Evolutionary conservation across 176 grass and related monocot genomes (phyloP).

Genomic region (Tillandsia fasciculata): DNA sequence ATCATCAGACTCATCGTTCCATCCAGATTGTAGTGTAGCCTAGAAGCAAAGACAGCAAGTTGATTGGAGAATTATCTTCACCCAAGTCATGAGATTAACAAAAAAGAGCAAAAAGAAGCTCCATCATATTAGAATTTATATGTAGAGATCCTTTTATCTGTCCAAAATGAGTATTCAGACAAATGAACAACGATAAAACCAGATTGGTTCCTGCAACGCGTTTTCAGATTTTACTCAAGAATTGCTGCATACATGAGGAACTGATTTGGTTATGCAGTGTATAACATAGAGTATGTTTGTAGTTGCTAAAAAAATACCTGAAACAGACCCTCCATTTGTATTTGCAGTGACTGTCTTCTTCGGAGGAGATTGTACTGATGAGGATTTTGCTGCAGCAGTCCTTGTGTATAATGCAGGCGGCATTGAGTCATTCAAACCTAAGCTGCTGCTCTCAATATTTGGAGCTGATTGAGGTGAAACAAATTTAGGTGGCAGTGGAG

Average conservation of each 20-base stretch:
- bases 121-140: too few species aligned
- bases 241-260: too few species aligned
- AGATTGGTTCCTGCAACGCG: neutral
- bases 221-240: too few species aligned
- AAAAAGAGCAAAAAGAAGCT: too few species aligned
- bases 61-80: neutral
- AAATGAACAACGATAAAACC: neutral
- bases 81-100: too few species aligned
- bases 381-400: conserved; percentile 20
- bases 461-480: conserved; percentile 17
- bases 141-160: too few species aligned
- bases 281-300: neutral
- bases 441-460: conserved; percentile 19
- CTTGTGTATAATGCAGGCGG: conserved; percentile 1
- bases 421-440: conserved; percentile 25
- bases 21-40: neutral
- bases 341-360: conserved; percentile 27
- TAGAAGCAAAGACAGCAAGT: neutral
- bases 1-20: too few species aligned
- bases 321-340: conserved; percentile 16
- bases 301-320: conserved; percentile 37
- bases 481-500: conserved; percentile 11
- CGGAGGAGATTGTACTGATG: conserved; percentile 12
- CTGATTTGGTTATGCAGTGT: too few species aligned
- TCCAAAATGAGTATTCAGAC: neutral